These are phyloP conservation scores for Clausena lansium DNA, from an alignment of 345 rosid species.

Conservation along the genomic window DNA sequence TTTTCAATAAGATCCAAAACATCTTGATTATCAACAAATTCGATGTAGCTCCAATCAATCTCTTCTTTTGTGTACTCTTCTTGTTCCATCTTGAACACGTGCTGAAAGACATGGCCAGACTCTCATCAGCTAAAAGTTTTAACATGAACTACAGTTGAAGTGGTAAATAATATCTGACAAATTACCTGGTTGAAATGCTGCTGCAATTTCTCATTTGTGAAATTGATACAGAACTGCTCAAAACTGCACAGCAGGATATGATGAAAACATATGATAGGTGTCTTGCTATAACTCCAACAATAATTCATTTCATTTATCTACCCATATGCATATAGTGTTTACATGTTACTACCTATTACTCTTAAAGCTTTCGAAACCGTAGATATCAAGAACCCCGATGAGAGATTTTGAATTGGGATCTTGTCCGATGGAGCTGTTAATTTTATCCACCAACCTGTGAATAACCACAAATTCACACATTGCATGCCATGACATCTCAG, in stretches of 20 bases:
- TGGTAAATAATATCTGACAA: constrained; percentile 14
- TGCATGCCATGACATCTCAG: neutral
- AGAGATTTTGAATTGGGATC: constrained; percentile 77
- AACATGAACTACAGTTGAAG: constrained; percentile 8
- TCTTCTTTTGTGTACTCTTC: constrained; percentile 95
- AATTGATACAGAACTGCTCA: constrained; percentile 95
- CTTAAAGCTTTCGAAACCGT: constrained; percentile 96
- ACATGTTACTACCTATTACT: constrained; percentile 55
- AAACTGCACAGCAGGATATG: constrained; percentile 49
- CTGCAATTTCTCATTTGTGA: constrained; percentile 95
- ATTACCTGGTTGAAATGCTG: constrained; percentile 95
- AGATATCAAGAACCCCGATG: constrained; percentile 91
- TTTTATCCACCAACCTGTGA: constrained; percentile 83
- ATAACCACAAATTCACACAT: constrained; percentile 16
- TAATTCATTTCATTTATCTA: neutral
- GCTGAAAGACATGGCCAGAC: constrained; percentile 48
- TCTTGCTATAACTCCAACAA: neutral
- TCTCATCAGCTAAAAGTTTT: constrained; percentile 11
- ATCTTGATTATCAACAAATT: constrained; percentile 96
- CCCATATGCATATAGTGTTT: neutral
- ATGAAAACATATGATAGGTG: constrained; percentile 4
- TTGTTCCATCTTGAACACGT: constrained; percentile 98
- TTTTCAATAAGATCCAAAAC: constrained; percentile 93
- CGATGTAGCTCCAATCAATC: constrained; percentile 96
- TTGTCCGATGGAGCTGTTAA: constrained; percentile 86